Base-by-base conservation (phyloP, 352 stramenopile genomes). In the Globisporangium camurandrum region DNA sequence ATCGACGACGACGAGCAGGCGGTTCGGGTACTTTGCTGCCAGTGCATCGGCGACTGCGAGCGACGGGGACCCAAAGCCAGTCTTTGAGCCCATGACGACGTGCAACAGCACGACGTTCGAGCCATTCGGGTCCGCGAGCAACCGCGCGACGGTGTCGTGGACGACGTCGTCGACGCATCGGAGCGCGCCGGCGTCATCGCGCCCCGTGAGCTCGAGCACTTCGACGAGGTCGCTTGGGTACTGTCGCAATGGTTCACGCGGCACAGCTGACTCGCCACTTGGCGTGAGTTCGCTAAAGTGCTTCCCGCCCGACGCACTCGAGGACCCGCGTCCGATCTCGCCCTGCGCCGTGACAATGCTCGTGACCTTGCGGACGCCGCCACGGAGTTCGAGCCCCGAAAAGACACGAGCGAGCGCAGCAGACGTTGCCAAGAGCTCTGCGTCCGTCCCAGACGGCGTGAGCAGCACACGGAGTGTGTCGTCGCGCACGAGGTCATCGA, bases 41-140 rank as follows among this genome's bases (percentile, higher is more conserved):
- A 95, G 63, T 24, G 46, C 39, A 28, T 88, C 62, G 2, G 91
- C 69, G 23, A 76, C 51, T 1, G 79, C 54, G 49, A 93, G 69
- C 14, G 77, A 88, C 17, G 86, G 86, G 46, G 72, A 92, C 33
- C 64, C 69, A 50, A 89, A 88, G 12, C 86, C 86, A 6, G 84
- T 95, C 54, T 95, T 95, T 19, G 86, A 70, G 28, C 86, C 86
- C 57, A 90, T 71, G 19, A 95, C 84, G 0, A 93, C 70, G 49
- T 95, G 86, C 10, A 95, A 53, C 38, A 95, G 61, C 49, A 90
- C 82, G 24, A 95, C 84, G 42, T 78, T 77, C 46, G 59, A 59
- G 51, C 53, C 31, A 44, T 68, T 23, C 20, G 64, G 46, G 46
- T 66, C 54, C 3, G 79, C 53, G 16, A 89, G 68, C 41, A 78